Conservation (phyloP, 2,329 filamentous ascomycete species). For the Didymella arachidicola region DNA sequence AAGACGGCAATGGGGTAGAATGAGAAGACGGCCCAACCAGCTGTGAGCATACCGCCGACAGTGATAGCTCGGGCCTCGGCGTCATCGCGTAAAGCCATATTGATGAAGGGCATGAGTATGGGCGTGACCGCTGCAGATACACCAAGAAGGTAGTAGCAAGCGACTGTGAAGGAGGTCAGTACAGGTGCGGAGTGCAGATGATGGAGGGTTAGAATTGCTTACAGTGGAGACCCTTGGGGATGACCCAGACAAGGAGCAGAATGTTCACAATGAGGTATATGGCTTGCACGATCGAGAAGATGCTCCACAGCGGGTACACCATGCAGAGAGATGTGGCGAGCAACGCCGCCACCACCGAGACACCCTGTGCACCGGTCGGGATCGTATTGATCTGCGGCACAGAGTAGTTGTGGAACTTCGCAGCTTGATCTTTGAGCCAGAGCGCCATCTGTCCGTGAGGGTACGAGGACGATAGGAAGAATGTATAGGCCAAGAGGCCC, state of each 20-base stretch:
- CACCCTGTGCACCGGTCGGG: constrained; percentile 59
- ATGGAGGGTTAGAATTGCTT: constrained; percentile 10
- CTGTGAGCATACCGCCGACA: constrained; percentile 56
- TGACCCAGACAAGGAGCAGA: constrained; percentile 59
- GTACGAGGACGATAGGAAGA: constrained; percentile 53
- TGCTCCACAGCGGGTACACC: constrained; percentile 60
- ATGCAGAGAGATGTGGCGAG: constrained; percentile 60
- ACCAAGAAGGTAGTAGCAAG: constrained; percentile 48
- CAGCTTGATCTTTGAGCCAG: constrained; percentile 60
- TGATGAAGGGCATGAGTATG: constrained; percentile 50
- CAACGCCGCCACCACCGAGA: constrained; percentile 59
- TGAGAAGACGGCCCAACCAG: constrained; percentile 47
- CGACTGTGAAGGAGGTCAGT: constrained; percentile 30
- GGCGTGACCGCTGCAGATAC: constrained; percentile 47
- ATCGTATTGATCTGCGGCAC: constrained; percentile 60
- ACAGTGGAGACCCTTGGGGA: constrained; percentile 56
- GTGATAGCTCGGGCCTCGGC: constrained; percentile 60
- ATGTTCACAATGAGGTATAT: constrained; percentile 56
- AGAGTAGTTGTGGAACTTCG: constrained; percentile 50
- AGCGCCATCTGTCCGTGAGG: constrained; percentile 60
- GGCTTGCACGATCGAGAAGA: constrained; percentile 54
- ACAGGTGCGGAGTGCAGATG: not conserved
- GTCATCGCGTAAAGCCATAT: constrained; percentile 51
- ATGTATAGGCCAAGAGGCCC: constrained; percentile 58
- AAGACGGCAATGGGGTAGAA: constrained; percentile 49